Evolutionary conservation across 768 basidiomycete species (phyloP).

Genomic region (Lactarius tabidus): DNA sequence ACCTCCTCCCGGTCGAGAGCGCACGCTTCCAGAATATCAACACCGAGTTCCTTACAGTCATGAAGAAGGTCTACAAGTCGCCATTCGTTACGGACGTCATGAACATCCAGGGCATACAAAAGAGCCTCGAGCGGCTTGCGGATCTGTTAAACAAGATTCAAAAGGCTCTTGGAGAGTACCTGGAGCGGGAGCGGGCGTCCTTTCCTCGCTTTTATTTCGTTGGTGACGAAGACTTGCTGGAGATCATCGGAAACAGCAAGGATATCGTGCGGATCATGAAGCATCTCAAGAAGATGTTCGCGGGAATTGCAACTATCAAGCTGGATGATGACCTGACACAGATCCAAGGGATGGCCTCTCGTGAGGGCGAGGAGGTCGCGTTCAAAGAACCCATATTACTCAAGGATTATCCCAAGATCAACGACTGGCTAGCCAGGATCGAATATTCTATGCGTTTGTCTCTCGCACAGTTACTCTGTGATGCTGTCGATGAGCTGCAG

Average conservation of each 20-base stretch:
- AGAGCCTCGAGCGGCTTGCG: slow-evolving; percentile 93
- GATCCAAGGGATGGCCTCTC: slow-evolving; percentile 91
- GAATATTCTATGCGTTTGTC: slow-evolving; percentile 93
- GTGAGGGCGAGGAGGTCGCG: slow-evolving; percentile 90
- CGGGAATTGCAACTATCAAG: slow-evolving; percentile 85
- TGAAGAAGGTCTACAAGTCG: slow-evolving; percentile 99
- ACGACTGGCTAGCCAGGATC: slow-evolving; percentile 93
- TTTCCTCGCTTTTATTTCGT: slow-evolving; percentile 99
- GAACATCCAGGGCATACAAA: slow-evolving; percentile 94
- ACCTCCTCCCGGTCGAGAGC: slow-evolving; percentile 94
- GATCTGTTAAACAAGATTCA: slow-evolving; percentile 98
- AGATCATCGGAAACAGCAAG: slow-evolving; percentile 99
- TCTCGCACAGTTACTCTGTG: slow-evolving; percentile 74
- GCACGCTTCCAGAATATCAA: slow-evolving; percentile 99
- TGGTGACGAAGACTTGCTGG: slow-evolving; percentile 96
- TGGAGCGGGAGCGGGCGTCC: slow-evolving; percentile 93
- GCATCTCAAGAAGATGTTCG: slow-evolving; percentile 99
- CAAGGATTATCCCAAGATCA: slow-evolving; percentile 95
- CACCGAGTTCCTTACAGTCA: slow-evolving; percentile 93
- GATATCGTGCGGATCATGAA: slow-evolving; percentile 98
- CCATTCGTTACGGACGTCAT: slow-evolving; percentile 96
- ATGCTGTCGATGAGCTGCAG: slow-evolving; percentile 76
- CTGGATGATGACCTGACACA: slow-evolving; percentile 85
- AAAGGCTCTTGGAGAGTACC: slow-evolving; percentile 97
- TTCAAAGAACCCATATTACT: slow-evolving; percentile 82